phyloP scores from a whole-genome alignment of 139 green algal species.

The Microglena sp. region DNA sequence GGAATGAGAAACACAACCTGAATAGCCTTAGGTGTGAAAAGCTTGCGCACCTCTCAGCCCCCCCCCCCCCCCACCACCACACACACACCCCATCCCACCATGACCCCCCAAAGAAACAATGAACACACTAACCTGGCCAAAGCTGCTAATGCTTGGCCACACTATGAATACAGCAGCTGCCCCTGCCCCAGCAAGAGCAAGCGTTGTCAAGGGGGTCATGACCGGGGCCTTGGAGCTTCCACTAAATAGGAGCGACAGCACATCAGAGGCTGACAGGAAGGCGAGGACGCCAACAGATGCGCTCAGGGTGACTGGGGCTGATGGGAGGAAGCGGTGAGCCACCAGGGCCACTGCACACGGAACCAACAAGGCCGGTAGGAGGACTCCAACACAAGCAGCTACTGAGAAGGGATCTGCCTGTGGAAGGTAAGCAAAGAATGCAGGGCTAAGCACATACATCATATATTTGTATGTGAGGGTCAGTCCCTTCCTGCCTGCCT shows the following conservation, averaged over 20 bases:
- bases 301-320: conserved; percentile 14
- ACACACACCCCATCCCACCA: background rate
- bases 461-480: too few relatives aligned
- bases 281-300: conserved; percentile 5
- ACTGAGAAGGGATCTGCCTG: background rate
- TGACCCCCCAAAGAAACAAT: background rate
- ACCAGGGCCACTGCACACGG: background rate
- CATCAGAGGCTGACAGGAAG: background rate
- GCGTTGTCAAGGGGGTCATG: conserved; percentile 7
- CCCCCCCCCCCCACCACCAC: background rate
- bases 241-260: background rate
- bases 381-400: conserved; percentile 9
- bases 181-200: background rate
- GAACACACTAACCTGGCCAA: background rate
- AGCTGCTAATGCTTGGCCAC: background rate
- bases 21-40: too few relatives aligned
- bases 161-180: background rate
- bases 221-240: background rate
- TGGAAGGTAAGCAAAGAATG: too few relatives aligned
- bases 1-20: too few relatives aligned
- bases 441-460: too few relatives aligned
- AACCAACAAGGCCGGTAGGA: conserved; percentile 15
- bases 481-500: too few relatives aligned
- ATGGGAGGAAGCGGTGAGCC: conserved; percentile 10
- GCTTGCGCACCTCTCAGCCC: too few relatives aligned